A percentile compares a stretch with the other conserved stretches of the same genome.
phyloP scores from a whole-genome alignment of 192 early-diverging fungal species.

The Coemansia sp. region DNA sequence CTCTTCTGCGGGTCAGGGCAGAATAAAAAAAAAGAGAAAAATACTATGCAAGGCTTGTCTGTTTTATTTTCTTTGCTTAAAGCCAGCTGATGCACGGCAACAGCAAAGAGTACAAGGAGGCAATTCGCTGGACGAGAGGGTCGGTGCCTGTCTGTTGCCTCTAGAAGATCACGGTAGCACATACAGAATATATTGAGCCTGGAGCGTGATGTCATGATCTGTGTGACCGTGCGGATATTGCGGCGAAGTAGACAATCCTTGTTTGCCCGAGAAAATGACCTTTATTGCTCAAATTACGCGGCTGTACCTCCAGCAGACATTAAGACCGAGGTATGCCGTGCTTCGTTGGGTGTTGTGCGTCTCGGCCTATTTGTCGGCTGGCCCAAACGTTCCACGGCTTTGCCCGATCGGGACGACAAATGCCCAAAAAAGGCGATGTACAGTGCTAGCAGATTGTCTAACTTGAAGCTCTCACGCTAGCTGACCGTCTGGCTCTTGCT shows the following conservation, averaged over 20 bases:
- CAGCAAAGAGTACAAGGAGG: neutral
- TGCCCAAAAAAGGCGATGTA: neutral
- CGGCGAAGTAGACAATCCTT: neutral
- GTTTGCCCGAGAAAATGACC: neutral
- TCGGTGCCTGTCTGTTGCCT: neutral
- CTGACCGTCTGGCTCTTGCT: neutral
- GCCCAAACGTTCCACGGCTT: neutral
- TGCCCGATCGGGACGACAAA: neutral
- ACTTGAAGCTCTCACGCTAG: neutral
- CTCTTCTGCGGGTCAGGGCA: neutral
- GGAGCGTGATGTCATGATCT: neutral
- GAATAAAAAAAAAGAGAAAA: neutral
- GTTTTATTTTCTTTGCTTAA: neutral
- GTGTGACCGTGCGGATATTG: constrained; percentile 4
- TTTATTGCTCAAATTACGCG: neutral
- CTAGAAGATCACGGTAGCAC: neutral
- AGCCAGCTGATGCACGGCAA: neutral
- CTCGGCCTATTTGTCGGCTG: neutral
- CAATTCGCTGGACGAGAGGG: neutral
- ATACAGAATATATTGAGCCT: neutral
- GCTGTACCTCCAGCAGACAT: neutral
- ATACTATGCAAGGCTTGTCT: neutral
- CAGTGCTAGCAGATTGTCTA: neutral
- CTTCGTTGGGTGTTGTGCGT: neutral
- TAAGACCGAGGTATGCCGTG: neutral